Evolutionary conservation across 495 filamentous ascomycete species (phyloP).

Genomic region (Tuber microsphaerosporum): DNA sequence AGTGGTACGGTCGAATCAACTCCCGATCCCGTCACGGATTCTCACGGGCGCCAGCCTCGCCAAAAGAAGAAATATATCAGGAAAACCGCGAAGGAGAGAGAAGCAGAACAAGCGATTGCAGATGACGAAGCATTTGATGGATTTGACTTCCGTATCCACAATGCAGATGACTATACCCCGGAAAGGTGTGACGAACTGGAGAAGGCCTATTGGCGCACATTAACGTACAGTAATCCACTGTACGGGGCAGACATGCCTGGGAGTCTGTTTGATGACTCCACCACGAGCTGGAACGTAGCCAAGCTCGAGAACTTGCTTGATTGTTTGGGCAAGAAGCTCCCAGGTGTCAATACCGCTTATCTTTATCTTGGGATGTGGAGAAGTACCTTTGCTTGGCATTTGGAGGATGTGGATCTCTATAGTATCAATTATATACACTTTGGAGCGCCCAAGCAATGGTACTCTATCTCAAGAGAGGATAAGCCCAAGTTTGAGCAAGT

Average conservation of each 20-base stretch:
- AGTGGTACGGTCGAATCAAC: slow-evolving; percentile 24
- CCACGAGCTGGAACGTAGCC: slow-evolving; percentile 85
- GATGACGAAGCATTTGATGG: slow-evolving; percentile 63
- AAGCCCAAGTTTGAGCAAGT: slow-evolving; percentile 88
- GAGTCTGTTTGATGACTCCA: slow-evolving; percentile 84
- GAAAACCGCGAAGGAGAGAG: slow-evolving; percentile 47
- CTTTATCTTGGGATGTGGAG: slow-evolving; percentile 99
- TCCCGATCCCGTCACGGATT: slow-evolving; percentile 29
- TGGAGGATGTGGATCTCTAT: slow-evolving; percentile 97
- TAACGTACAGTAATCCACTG: slow-evolving; percentile 87
- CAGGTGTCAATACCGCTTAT: slow-evolving; percentile 98
- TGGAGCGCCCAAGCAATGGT: slow-evolving; percentile 98
- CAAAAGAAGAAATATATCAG: slow-evolving; percentile 34
- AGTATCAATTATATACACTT: slow-evolving; percentile 99
- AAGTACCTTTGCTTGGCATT: slow-evolving; percentile 96
- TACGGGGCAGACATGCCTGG: slow-evolving; percentile 97
- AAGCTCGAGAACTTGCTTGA: slow-evolving; percentile 90
- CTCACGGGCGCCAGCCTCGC: slow-evolving; percentile 33
- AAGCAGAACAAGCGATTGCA: slow-evolving; percentile 46
- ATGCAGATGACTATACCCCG: slow-evolving; percentile 72
- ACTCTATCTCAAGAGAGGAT: slow-evolving; percentile 94
- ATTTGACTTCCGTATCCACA: slow-evolving; percentile 80
- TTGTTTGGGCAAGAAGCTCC: slow-evolving; percentile 87
- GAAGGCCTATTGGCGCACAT: slow-evolving; percentile 86
- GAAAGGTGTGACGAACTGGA: slow-evolving; percentile 93